A percentile compares a stretch with the other conserved stretches of the same genome.
These are phyloP conservation scores for Ceratobasidium sp. DNA, from an alignment of 1,284 basidiomycete genomes.

Conservation along the genomic window DNA sequence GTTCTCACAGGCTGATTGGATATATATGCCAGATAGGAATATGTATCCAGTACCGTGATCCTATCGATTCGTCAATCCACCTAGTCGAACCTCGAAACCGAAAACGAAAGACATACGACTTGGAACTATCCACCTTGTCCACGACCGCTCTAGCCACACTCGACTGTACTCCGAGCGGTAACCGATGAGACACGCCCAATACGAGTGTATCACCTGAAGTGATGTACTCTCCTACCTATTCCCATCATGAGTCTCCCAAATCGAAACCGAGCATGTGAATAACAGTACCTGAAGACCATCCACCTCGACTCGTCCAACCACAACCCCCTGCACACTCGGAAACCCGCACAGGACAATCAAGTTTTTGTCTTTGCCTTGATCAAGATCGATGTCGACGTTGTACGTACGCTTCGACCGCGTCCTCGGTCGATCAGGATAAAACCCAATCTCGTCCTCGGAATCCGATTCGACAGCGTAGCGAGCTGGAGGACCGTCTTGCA, in stretches of 20 bases:
- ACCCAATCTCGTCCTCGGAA: constrained; percentile 39
- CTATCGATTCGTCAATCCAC: neutral
- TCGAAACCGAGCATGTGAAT: neutral
- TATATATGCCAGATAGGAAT: constrained; percentile 37
- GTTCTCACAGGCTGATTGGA: constrained; percentile 23
- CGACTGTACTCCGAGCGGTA: constrained; percentile 18
- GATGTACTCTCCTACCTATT: constrained; percentile 21
- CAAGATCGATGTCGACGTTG: neutral
- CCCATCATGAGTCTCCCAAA: neutral
- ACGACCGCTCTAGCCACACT: constrained; percentile 28
- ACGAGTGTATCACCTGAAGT: neutral
- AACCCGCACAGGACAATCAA: constrained; percentile 19
- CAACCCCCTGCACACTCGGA: constrained; percentile 1
- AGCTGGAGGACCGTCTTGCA: constrained; percentile 37
- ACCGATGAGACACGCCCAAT: neutral
- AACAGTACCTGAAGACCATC: constrained; percentile 24
- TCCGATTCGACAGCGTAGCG: constrained; percentile 42
- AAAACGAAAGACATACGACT: neutral
- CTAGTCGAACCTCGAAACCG: neutral
- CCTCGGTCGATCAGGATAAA: constrained; percentile 6
- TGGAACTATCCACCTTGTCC: neutral
- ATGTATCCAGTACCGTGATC: constrained; percentile 26
- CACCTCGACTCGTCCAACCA: constrained; percentile 8
- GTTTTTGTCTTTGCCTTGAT: neutral
- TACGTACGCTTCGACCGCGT: neutral